Conservation (phyloP, 495 filamentous ascomycete species). For the Penicillium mononematosum region DNA sequence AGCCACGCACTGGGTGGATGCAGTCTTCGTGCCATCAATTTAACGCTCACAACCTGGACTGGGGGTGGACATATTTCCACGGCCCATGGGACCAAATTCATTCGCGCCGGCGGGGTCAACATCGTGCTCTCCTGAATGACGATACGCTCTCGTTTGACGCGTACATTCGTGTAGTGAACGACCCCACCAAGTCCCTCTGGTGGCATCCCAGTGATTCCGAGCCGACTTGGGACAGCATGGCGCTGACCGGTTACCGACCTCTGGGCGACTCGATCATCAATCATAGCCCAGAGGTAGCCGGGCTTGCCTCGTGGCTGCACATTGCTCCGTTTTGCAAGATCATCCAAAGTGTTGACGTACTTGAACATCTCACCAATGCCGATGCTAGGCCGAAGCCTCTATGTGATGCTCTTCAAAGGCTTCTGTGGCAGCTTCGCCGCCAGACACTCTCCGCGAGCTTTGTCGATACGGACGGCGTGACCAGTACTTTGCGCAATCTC, state of each 20-base stretch:
- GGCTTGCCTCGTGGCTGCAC: constrained; percentile 58
- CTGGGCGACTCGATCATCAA: constrained; percentile 48
- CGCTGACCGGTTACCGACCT: constrained; percentile 58
- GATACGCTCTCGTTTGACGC: constrained; percentile 64
- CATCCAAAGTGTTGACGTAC: constrained; percentile 49
- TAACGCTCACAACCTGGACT: constrained; percentile 57
- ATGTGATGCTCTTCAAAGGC: constrained; percentile 47
- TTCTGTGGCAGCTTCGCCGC: constrained; percentile 44
- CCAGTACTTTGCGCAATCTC: constrained; percentile 43
- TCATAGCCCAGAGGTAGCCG: constrained; percentile 52
- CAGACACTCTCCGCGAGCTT: constrained; percentile 39
- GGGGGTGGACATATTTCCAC: constrained; percentile 68
- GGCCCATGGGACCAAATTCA: constrained; percentile 61
- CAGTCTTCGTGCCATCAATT: constrained; percentile 60
- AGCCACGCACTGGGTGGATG: constrained; percentile 59
- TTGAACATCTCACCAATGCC: constrained; percentile 50
- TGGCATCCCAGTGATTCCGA: constrained; percentile 61
- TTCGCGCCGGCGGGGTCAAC: constrained; percentile 55
- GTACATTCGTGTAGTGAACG: constrained; percentile 62
- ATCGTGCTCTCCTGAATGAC: constrained; percentile 60
- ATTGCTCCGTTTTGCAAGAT: constrained; percentile 58
- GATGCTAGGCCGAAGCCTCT: constrained; percentile 52
- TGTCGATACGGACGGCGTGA: constrained; percentile 46
- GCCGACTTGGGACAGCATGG: constrained; percentile 71
- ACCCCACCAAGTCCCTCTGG: constrained; percentile 63